Base-by-base conservation (phyloP, 1,284 basidiomycete genomes). In the Malassezia caprae region DNA sequence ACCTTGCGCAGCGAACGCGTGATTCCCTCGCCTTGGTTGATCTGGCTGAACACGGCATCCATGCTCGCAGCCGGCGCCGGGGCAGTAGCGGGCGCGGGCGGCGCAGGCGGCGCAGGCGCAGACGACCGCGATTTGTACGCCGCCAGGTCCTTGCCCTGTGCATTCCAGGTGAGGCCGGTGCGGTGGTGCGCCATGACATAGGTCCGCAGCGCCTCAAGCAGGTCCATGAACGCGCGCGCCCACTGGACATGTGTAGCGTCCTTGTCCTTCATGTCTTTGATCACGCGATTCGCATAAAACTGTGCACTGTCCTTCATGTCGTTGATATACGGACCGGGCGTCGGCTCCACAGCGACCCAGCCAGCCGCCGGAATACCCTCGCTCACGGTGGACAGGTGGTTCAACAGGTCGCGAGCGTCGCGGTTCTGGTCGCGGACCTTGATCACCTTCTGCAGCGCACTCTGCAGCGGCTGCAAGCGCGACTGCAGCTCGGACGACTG, bases 1-100 rank as follows among this genome's bases (percentile, higher is more conserved):
- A 99, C 94, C 76, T 94, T 96, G 65, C 86, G 84, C 64, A 99
- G 76, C 7, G 87, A 84, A 67, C 86, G 88, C 8, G 93, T 96
- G 52, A 98, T 84, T 13, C 85, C 84, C 57, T 84, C 87, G 12
- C 94, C 93, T 55, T 86, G 82, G 75, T 96, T 96, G 50, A 99
- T 78, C 59, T 90, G 83, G 1, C 88, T 86, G 59, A 99, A 93
- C n/a, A 99, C 87, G 5, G 89, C 88, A 12, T 83, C 83, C 54
- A 85, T 82, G 19, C 88, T 87, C 12, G 76, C 78, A 5, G 60
- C 63, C 6, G 60, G 54, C 13, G 81, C 62, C 4, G 61, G 80
- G 0, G 75, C 77, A 15, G 78, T 65, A 2, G 43, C 61, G 12
- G 79, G 61, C 0, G 81, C 73, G 1, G 79, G 76, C 13, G 78